phyloP scores from a whole-genome alignment of 192 early-diverging fungal genomes.

The Diversispora epigaea region DNA sequence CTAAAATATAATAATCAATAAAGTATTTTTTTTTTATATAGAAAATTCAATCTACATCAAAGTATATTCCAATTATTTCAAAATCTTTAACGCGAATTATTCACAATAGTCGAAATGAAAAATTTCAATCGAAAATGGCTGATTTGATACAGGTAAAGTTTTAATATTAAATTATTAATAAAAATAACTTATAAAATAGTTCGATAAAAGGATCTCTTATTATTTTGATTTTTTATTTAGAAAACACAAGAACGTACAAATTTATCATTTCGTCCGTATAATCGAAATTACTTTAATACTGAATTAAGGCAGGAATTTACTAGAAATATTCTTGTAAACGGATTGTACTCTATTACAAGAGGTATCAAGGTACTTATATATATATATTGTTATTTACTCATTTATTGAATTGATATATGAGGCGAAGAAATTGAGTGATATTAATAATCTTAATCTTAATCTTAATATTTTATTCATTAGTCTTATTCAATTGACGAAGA shows the following conservation, averaged over 20 bases:
- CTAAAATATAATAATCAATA: not conserved
- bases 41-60: slow-evolving; percentile 16
- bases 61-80: slow-evolving; percentile 22
- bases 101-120: not conserved
- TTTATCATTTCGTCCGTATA: not conserved
- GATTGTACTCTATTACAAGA: slow-evolving; percentile 10
- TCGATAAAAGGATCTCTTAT: not conserved
- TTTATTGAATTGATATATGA: not conserved
- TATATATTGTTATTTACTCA: not conserved
- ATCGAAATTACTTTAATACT: not conserved
- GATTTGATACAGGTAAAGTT: not conserved
- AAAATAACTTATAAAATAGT: not conserved
- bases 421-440: not conserved
- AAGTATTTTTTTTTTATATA: not conserved
- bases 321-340: slow-evolving; percentile 7
- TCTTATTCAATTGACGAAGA: slow-evolving; percentile 26
- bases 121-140: slow-evolving; percentile 12
- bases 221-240: not conserved
- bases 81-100: slow-evolving; percentile 27
- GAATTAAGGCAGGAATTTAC: not conserved
- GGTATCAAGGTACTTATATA: slow-evolving; percentile 7
- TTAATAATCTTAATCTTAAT: not conserved
- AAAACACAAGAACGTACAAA: not conserved
- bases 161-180: not conserved
- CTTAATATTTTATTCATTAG: not conserved